A percentile compares a stretch with the other conserved stretches of the same genome.
Conservation (phyloP, 441 rosid genomes). For the Erysimum cheiri region DNA sequence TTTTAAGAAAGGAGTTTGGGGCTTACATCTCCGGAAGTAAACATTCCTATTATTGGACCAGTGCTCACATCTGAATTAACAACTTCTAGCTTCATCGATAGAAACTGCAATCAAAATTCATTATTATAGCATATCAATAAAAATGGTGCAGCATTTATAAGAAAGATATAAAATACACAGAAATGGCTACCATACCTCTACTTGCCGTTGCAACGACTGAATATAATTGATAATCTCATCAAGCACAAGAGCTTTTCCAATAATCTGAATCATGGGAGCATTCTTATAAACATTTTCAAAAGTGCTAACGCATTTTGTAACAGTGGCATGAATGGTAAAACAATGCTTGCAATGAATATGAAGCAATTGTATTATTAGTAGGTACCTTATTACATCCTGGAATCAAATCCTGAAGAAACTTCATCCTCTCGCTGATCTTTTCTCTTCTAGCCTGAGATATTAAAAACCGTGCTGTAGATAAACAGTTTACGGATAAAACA, state of each 20-base stretch:
- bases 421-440: conserved; percentile 91
- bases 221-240: conserved; percentile 81
- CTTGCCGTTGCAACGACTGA: conserved; percentile 69
- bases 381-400: conserved; percentile 81
- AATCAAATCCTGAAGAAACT: conserved; percentile 75
- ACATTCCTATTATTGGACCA: conserved; percentile 50
- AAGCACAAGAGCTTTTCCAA: conserved; percentile 76
- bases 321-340: neutral
- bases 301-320: neutral
- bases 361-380: neutral
- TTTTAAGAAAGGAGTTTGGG: neutral
- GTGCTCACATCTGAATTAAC: conserved; percentile 58
- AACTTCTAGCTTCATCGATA: conserved; percentile 73
- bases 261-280: conserved; percentile 49
- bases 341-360: neutral
- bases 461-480: neutral
- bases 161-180: neutral
- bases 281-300: neutral
- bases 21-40: conserved; percentile 62
- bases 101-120: conserved; percentile 49
- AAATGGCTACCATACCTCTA: conserved; percentile 52
- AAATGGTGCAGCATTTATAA: neutral
- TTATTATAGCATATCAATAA: neutral
- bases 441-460: conserved; percentile 72
- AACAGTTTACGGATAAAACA: neutral